These are phyloP conservation scores for Ochetophila trinervis DNA, from an alignment of 306 rosid genomes.

Conservation along the genomic window DNA sequence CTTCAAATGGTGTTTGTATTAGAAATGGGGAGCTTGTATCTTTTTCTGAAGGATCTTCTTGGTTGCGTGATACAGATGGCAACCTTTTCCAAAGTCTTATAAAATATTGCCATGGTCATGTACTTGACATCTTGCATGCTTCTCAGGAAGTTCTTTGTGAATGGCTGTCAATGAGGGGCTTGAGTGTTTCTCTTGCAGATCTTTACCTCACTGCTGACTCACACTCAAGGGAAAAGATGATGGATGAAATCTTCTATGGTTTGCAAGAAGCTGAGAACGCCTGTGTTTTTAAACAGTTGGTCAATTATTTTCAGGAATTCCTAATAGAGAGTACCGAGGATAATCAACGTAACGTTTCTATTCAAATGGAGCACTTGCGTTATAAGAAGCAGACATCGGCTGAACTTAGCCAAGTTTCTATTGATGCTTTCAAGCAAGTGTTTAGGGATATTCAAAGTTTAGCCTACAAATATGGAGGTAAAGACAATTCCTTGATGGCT, in stretches of 20 bases:
- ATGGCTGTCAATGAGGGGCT: slow-evolving; percentile 83
- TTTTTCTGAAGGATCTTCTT: slow-evolving; percentile 67
- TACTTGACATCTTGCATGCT: slow-evolving; percentile 52
- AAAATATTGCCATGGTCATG: slow-evolving; percentile 40
- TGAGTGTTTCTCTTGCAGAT: slow-evolving; percentile 86
- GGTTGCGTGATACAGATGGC: slow-evolving; percentile 61
- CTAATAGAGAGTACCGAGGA: slow-evolving; percentile 50
- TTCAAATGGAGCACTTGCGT: slow-evolving; percentile 46
- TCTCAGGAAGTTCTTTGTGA: slow-evolving; percentile 84
- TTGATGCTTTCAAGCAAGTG: slow-evolving; percentile 78
- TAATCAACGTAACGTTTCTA: slow-evolving; percentile 27
- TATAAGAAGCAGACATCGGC: slow-evolving; percentile 71
- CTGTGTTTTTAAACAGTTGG: slow-evolving; percentile 59
- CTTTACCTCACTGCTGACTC: slow-evolving; percentile 62
- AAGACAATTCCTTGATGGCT: slow-evolving; percentile 58
- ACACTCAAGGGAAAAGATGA: slow-evolving; percentile 62
- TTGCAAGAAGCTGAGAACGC: slow-evolving; percentile 73
- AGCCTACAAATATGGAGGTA: slow-evolving; percentile 55
- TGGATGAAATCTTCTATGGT: slow-evolving; percentile 66
- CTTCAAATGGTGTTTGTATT: slow-evolving; percentile 47
- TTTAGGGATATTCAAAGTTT: slow-evolving; percentile 73
- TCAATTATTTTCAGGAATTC: slow-evolving; percentile 39
- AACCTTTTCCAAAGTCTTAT: slow-evolving; percentile 64
- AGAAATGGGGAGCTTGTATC: slow-evolving; percentile 65
- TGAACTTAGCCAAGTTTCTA: slow-evolving; percentile 67